Percentiles rank a stretch among this genome's conserved stretches.
Conservation (phyloP, 1,139 yeast species). For the Lodderomyces beijingensis region DNA sequence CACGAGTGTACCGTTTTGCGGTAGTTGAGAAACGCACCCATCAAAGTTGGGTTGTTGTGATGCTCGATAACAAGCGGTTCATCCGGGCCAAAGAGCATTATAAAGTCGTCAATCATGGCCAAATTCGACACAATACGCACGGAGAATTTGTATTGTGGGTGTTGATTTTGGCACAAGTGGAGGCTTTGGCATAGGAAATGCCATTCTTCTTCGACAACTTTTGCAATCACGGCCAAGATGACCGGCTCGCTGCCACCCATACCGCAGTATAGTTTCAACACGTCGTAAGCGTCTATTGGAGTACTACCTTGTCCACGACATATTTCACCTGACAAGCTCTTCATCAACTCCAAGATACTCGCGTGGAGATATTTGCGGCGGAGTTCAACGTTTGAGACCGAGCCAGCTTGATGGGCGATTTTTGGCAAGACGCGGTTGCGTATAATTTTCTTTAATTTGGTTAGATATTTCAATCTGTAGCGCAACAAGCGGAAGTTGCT, state of each 20-base stretch:
- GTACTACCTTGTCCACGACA: too few species aligned
- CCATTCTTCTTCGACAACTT: background rate
- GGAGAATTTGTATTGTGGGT: background rate
- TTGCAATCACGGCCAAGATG: conserved; percentile 3
- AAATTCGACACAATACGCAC: background rate
- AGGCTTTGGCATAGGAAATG: background rate
- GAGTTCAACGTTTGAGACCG: too few species aligned
- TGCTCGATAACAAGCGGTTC: background rate
- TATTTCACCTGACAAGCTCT: too few species aligned
- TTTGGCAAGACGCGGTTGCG: too few species aligned
- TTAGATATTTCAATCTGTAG: conserved; percentile 4
- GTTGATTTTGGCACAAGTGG: background rate
- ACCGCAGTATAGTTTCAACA: conserved; percentile 21
- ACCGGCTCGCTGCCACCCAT: conserved; percentile 1
- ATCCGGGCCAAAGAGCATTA: background rate
- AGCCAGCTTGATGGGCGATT: too few species aligned
- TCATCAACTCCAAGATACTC: too few species aligned
- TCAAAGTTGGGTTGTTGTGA: background rate
- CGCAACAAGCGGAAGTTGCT: conserved; percentile 6
- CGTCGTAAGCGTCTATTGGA: conserved; percentile 23
- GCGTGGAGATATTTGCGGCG: too few species aligned
- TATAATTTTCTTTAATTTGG: too few species aligned
- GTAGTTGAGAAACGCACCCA: background rate
- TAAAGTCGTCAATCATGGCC: background rate
- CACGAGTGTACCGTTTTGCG: background rate